Evolutionary conservation across 208 protist genomes (phyloP).

Genomic region (Porcisia hertigi): DNA sequence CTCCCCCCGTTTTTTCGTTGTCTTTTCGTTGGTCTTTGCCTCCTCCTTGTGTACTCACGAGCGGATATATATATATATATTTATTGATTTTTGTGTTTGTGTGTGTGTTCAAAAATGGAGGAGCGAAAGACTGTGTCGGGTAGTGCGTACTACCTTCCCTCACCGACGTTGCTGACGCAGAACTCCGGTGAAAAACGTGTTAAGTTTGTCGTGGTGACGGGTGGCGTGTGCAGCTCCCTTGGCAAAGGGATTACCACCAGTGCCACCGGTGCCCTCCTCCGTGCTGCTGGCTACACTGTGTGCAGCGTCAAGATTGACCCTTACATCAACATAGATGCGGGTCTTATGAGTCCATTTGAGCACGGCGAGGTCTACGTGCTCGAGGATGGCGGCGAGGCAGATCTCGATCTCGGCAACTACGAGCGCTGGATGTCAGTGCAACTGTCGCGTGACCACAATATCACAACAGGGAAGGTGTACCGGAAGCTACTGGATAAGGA

Average conservation of each 20-base stretch:
- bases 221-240: constrained; percentile 98
- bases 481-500: constrained; percentile 96
- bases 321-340: constrained; percentile 98
- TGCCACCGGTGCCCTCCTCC: constrained; percentile 83
- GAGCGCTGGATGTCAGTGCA: constrained; percentile 98
- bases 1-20: too few species aligned
- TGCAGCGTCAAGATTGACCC: constrained; percentile 99
- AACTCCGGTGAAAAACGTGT: constrained; percentile 40
- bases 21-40: too few species aligned
- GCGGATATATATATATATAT: too few species aligned
- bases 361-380: constrained; percentile 99
- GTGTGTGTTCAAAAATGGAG: constrained; percentile 20
- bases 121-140: constrained; percentile 57
- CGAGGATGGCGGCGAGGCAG: constrained; percentile 97
- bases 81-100: background rate
- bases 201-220: constrained; percentile 98
- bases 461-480: constrained; percentile 99
- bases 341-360: constrained; percentile 96
- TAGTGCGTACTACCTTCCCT: constrained; percentile 81
- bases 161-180: constrained; percentile 60
- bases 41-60: too few species aligned
- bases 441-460: constrained; percentile 97
- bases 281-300: constrained; percentile 90
- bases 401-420: constrained; percentile 99
- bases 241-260: constrained; percentile 97